Conservation (phyloP, 441 rosid genomes). For the Pelargonium cotyledonis region DNA sequence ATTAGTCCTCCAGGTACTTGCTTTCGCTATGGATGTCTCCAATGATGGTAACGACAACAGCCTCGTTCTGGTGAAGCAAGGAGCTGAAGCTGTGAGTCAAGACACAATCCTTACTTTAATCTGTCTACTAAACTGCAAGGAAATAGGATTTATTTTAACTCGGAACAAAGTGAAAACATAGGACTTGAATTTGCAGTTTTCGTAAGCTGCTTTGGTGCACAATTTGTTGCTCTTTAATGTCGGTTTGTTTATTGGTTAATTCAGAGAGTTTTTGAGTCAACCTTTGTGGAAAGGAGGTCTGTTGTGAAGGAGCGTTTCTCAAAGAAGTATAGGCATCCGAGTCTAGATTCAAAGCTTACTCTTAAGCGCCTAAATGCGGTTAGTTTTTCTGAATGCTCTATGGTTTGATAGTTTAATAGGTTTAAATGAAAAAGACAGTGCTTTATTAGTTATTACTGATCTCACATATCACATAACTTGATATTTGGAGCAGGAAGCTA, state of each 20-base stretch:
- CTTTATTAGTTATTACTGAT: neutral
- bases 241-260: neutral
- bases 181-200: neutral
- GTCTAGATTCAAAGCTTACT: conserved; percentile 76
- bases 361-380: conserved; percentile 83
- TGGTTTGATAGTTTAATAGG: neutral
- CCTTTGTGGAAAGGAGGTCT: conserved; percentile 64
- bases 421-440: neutral
- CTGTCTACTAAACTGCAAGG: conserved; percentile 3
- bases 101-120: neutral
- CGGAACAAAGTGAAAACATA: conserved; percentile 2
- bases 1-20: neutral
- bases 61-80: conserved; percentile 71
- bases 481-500: conserved; percentile 56
- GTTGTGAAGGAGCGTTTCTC: conserved; percentile 86
- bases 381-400: conserved; percentile 23
- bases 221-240: neutral
- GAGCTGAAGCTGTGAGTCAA: conserved; percentile 88
- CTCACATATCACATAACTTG: conserved; percentile 7
- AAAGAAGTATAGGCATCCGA: conserved; percentile 87
- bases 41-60: conserved; percentile 32
- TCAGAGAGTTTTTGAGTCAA: conserved; percentile 75
- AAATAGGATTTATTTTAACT: neutral
- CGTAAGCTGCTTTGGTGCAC: neutral
- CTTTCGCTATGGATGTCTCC: conserved; percentile 36